Percentiles rank a stretch among this genome's conserved stretches.
Evolutionary conservation across 192 early-diverging fungal genomes (phyloP).

Genomic region (Podila minutissima): DNA sequence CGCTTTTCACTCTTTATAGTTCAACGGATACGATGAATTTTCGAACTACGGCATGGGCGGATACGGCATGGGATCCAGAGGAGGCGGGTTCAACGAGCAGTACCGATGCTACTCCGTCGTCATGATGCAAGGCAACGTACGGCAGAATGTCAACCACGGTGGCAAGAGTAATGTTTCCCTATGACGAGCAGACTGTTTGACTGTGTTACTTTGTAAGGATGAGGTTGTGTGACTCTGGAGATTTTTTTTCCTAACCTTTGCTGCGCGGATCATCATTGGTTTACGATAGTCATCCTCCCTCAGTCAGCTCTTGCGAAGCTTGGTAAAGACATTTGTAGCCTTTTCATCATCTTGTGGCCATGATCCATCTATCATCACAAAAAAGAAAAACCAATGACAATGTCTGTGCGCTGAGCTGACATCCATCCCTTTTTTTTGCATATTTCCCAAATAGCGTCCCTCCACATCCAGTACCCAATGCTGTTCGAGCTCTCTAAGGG

Average conservation of each 20-base stretch:
- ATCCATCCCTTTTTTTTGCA: background rate
- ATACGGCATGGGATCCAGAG: conserved; percentile 41
- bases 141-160: conserved; percentile 78
- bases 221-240: background rate
- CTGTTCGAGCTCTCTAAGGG: conserved; percentile 85
- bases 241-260: background rate
- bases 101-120: conserved; percentile 79
- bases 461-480: conserved; percentile 94
- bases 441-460: conserved; percentile 59
- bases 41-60: conserved; percentile 36
- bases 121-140: conserved; percentile 75
- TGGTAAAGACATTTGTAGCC: conserved; percentile 8
- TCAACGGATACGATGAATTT: conserved; percentile 43
- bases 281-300: conserved; percentile 74
- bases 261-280: background rate
- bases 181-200: background rate
- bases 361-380: too few species aligned
- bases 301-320: conserved; percentile 66
- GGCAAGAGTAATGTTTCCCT: conserved; percentile 73
- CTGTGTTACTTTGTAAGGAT: background rate
- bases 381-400: too few species aligned
- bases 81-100: conserved; percentile 58
- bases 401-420: background rate
- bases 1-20: conserved; percentile 16
- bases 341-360: too few species aligned